Conservation (phyloP, 441 rosid species). For the Syzygium malaccense region DNA sequence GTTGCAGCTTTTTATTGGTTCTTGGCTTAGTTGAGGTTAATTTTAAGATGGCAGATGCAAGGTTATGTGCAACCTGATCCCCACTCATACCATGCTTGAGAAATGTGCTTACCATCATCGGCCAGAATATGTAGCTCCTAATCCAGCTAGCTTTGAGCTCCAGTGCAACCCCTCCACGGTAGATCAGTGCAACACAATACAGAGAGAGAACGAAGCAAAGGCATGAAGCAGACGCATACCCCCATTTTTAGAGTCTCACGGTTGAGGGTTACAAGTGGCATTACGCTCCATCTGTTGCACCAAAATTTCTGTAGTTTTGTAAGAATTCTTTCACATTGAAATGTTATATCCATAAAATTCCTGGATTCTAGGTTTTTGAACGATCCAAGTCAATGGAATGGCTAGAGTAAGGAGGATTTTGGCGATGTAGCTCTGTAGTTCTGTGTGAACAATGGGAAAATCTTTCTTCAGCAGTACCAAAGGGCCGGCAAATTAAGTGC, state of each 20-base stretch:
- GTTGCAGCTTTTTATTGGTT: neutral
- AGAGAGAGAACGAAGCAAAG: neutral
- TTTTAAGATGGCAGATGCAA: neutral
- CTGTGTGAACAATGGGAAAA: neutral
- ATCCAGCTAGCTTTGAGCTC: neutral
- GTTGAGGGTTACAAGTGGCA: neutral
- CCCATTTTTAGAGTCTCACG: neutral
- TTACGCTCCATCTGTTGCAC: neutral
- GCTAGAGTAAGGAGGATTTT: neutral
- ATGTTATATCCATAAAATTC: neutral
- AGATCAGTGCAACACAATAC: neutral
- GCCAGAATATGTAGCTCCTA: neutral
- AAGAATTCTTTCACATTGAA: neutral
- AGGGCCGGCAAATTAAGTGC: neutral
- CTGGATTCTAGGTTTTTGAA: neutral
- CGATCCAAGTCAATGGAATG: neutral
- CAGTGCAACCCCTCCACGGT: neutral
- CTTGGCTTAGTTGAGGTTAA: neutral
- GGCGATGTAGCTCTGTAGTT: neutral
- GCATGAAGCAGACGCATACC: neutral
- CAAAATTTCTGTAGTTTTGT: neutral
- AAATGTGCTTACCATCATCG: neutral
- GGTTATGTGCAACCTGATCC: neutral
- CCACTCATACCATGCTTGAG: neutral
- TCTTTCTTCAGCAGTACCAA: neutral